Evolutionary conservation across 2,329 filamentous ascomycete species (phyloP).

Genomic region (Sarocladium strictum): DNA sequence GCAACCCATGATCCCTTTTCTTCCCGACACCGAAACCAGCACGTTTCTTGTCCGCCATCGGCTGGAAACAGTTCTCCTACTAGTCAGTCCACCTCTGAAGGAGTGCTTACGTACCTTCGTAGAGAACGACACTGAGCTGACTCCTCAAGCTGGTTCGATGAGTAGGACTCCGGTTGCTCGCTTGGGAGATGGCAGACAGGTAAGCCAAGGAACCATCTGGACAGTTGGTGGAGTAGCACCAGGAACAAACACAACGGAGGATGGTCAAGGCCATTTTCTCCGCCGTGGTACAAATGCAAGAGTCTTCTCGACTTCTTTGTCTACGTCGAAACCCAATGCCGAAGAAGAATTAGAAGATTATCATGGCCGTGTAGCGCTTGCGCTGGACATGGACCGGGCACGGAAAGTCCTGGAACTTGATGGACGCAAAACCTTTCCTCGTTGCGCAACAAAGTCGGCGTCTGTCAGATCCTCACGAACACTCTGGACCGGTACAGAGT

Average conservation of each 20-base stretch:
- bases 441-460: conserved; percentile 5
- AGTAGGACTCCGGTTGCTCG: background rate
- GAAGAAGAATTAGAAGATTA: conserved; percentile 64
- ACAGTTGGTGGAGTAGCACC: conserved; percentile 65
- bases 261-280: conserved; percentile 59
- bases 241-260: conserved; percentile 46
- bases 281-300: conserved; percentile 69
- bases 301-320: conserved; percentile 49
- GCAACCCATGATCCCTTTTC: conserved; percentile 37
- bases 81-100: background rate
- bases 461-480: conserved; percentile 8
- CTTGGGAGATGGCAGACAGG: conserved; percentile 33
- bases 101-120: background rate
- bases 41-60: background rate
- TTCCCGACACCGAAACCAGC: conserved; percentile 19
- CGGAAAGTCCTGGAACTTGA: conserved; percentile 58
- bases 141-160: background rate
- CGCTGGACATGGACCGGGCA: conserved; percentile 70
- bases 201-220: conserved; percentile 69
- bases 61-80: background rate
- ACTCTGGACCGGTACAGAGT: conserved; percentile 11
- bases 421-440: conserved; percentile 4
- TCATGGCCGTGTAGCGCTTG: conserved; percentile 68
- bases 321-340: conserved; percentile 30
- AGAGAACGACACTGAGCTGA: background rate